Conservation (phyloP, 2,329 filamentous ascomycete species). For the Epichloe hybrida region DNA sequence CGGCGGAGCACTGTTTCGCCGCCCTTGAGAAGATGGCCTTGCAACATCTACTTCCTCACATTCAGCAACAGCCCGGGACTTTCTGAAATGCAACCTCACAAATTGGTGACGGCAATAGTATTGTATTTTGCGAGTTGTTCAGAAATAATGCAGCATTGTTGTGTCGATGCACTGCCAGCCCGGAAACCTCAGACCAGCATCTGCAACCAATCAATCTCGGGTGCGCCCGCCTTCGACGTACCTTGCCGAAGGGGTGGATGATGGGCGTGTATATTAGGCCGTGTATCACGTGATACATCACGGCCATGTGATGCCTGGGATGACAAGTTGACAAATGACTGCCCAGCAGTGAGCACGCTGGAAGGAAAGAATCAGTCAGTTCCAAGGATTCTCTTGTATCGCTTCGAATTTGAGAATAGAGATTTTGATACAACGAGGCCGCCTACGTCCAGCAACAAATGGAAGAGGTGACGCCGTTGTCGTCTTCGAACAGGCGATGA, state of each 20-base stretch:
- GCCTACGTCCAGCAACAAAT: no score
- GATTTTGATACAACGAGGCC: not conserved
- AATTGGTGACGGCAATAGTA: not conserved
- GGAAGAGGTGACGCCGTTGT: not conserved
- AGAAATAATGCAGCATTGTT: not conserved
- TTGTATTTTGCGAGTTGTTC: not conserved
- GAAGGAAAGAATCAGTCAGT: no score
- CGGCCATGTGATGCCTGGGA: no score
- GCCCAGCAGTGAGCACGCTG: no score
- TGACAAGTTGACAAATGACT: no score
- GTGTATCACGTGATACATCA: not conserved
- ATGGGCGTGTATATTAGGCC: not conserved
- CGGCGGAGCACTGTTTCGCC: constrained; percentile 6
- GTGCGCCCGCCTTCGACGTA: not conserved
- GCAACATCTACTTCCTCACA: not conserved
- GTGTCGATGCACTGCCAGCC: not conserved
- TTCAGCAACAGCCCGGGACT: not conserved
- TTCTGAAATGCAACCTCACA: not conserved
- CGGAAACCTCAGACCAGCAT: not conserved
- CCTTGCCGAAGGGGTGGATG: not conserved
- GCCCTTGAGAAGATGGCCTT: not conserved
- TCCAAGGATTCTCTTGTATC: no score
- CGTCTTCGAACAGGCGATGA: not conserved
- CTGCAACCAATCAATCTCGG: not conserved
- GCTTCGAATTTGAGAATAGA: not conserved